Evolutionary conservation across 2,329 filamentous ascomycete species (phyloP), one percentile per base, ranked within the genome.

Genomic region (Colletotrichum sp.): DNA sequence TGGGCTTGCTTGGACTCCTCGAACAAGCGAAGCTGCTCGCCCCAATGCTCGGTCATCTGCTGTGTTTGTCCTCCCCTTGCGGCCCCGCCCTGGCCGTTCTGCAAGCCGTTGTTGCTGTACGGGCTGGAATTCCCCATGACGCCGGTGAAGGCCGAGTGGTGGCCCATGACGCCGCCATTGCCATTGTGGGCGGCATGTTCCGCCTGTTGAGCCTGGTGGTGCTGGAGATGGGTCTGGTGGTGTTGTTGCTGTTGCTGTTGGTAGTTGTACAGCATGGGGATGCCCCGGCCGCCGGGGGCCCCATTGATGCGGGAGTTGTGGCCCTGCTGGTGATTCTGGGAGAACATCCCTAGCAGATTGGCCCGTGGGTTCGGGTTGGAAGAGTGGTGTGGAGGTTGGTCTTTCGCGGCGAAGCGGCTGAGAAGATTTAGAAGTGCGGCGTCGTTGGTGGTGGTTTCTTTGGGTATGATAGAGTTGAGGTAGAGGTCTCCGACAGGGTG

Each of bases 1-100:
- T 90, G 94, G 85, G 88, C 92, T 87, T 88, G 92, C 87, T 91
- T 95, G 81, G 95, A 92, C 77, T 95, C 94, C 79, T 96, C 94
- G 78, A 93, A 94, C 81, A 96, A 87, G 77, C 94, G 93, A 78
- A 98, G 86, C 86, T 99, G 97, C 82, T 97, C 94, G 78, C 94
- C 93, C 96, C 96, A 99, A 84, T 98, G 94, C 79, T 93, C 92
- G 78, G 86, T 92, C 60, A 89, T 84, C 71, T 87, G 88, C 71
- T 90, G 90, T 30, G 85, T 84, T 78, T 91, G 90, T 5, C 86
- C 87, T 36, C 85, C 86, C 66, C 91, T 86, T 21, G 88, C 84
- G 65, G 85, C 86, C 18, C 85, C 82, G 8, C 86, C 81, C 71
- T 92, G 90, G 43, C 91, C 91, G 80, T 93, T 93, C 71, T 91